Conservation (phyloP, 129 eudicot genomes). For the Rutidosis leptorrhynchoides region DNA sequence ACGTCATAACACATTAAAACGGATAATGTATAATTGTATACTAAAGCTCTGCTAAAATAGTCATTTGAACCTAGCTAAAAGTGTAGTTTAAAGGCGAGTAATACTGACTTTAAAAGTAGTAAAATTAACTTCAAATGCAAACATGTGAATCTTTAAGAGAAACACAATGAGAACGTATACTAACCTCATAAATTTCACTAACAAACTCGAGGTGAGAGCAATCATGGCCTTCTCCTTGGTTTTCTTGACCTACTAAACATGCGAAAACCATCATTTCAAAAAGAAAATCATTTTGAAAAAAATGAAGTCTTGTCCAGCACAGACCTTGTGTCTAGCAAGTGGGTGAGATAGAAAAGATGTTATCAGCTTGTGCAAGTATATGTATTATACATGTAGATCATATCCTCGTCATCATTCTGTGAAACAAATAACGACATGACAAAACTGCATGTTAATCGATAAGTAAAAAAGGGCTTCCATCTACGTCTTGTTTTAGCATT, state of each 20-base stretch:
- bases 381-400: too few relatives aligned
- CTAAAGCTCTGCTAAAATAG: too few relatives aligned
- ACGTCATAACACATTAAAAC: too few relatives aligned
- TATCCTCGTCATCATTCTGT: slow-evolving; percentile 98
- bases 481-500: slow-evolving; percentile 2
- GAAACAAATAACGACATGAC: slow-evolving; percentile 11
- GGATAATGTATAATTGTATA: too few relatives aligned
- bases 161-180: slow-evolving; percentile 14
- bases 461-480: background rate
- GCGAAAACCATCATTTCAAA: slow-evolving; percentile 8
- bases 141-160: background rate
- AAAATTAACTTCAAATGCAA: background rate
- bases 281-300: too few relatives aligned
- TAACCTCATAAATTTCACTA: slow-evolving; percentile 90
- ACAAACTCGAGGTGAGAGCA: slow-evolving; percentile 79
- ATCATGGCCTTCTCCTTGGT: slow-evolving; percentile 84
- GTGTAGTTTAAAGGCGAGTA: too few relatives aligned
- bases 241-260: slow-evolving; percentile 67
- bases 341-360: slow-evolving; percentile 85
- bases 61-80: too few relatives aligned
- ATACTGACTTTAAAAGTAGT: too few relatives aligned
- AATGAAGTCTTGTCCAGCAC: too few relatives aligned
- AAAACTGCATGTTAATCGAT: background rate
- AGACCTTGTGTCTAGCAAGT: slow-evolving; percentile 94
- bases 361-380: too few relatives aligned